A percentile compares a stretch with the other conserved stretches of the same genome.
phyloP scores from a whole-genome alignment of 2,329 filamentous ascomycete genomes.

The Xenoacremonium recifei region DNA sequence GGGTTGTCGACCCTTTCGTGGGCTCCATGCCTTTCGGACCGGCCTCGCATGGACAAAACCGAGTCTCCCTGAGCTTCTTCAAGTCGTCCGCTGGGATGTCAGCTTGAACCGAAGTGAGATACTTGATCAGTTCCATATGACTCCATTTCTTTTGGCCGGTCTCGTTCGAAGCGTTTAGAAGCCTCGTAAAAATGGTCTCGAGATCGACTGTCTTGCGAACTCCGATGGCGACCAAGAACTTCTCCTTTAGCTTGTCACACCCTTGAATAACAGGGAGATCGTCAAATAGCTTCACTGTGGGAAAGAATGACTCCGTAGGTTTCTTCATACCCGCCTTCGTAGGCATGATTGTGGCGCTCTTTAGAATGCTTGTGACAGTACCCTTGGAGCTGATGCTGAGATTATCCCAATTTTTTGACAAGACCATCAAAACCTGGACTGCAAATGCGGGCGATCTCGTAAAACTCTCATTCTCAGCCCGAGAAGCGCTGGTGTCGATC shows the following conservation, averaged over 20 bases:
- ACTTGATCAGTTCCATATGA: conserved; percentile 91
- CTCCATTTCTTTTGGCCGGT: conserved; percentile 72
- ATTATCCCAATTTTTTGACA: conserved; percentile 91
- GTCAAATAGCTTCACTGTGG: conserved; percentile 90
- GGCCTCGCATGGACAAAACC: conserved; percentile 78
- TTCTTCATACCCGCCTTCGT: conserved; percentile 88
- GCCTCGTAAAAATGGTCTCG: conserved; percentile 85
- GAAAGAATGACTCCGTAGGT: conserved; percentile 85
- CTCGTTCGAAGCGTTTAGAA: conserved; percentile 62
- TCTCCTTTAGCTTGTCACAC: conserved; percentile 82
- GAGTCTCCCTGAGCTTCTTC: conserved; percentile 71
- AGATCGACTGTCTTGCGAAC: conserved; percentile 95
- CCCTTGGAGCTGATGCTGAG: conserved; percentile 65
- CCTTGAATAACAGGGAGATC: conserved; percentile 81
- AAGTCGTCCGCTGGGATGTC: conserved; percentile 87
- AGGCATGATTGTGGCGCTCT: conserved; percentile 73
- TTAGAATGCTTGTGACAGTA: conserved; percentile 63
- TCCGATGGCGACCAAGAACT: conserved; percentile 77
- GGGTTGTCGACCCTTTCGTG: conserved; percentile 46
- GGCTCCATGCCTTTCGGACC: conserved; percentile 55
- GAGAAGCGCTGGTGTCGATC: conserved; percentile 62
- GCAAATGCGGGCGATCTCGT: conserved; percentile 73
- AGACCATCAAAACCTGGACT: conserved; percentile 69
- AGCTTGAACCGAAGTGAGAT: conserved; percentile 82
- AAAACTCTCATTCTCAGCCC: conserved; percentile 64